Evolutionary conservation across 345 rosid genomes (phyloP).

Genomic region (Adansonia digitata): DNA sequence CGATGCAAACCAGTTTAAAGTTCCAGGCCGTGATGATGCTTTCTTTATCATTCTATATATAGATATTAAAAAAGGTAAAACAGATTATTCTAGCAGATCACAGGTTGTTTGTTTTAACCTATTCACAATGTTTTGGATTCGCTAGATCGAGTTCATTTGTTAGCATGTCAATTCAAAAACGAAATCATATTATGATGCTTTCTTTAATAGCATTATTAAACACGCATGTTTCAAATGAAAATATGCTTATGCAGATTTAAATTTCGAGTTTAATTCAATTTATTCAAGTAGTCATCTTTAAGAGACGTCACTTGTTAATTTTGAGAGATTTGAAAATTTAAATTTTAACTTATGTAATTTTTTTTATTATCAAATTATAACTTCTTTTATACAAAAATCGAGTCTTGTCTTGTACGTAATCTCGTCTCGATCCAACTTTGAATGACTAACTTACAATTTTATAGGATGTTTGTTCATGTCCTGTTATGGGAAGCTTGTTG

Average conservation of each 20-base stretch:
- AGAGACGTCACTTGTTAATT: too few species aligned
- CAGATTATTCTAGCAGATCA: constrained; percentile 24
- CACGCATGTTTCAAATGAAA: background rate
- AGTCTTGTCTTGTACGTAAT: background rate
- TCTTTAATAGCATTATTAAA: background rate
- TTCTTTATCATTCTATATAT: constrained; percentile 16
- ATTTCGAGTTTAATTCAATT: background rate
- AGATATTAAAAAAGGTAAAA: constrained; percentile 17
- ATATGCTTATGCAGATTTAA: background rate
- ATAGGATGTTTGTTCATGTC: background rate
- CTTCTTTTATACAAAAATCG: background rate
- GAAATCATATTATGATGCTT: background rate
- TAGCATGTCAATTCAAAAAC: background rate
- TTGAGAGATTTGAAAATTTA: background rate
- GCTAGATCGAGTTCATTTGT: background rate
- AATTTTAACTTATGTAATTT: too few species aligned
- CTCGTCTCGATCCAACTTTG: too few species aligned
- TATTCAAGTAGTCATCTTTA: too few species aligned
- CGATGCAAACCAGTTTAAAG: constrained; percentile 3
- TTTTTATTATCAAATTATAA: background rate
- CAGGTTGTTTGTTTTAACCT: constrained; percentile 21
- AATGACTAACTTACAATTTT: background rate
- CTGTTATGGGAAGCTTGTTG: background rate
- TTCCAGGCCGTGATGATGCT: constrained; percentile 24
- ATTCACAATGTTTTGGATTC: constrained; percentile 16